Conservation (phyloP, 225 moss, liverwort and hornwort species). For the Climacium dendroides region DNA sequence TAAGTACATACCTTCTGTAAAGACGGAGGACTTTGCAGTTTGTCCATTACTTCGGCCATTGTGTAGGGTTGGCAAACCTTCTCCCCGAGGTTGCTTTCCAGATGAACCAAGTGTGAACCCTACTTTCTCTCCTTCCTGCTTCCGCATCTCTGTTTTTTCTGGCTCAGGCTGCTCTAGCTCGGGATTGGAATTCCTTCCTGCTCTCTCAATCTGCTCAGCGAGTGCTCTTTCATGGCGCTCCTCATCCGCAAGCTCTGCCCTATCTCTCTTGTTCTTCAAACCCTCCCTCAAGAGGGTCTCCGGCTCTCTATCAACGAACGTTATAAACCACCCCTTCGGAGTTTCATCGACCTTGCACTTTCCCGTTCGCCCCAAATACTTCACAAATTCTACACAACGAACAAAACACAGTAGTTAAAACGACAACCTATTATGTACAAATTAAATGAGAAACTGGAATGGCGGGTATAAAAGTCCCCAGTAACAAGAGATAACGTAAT, state of each 20-base stretch:
- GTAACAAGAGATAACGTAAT: not conserved
- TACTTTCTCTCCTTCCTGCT: slow-evolving; percentile 58
- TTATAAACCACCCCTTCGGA: slow-evolving; percentile 84
- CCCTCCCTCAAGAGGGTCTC: slow-evolving; percentile 67
- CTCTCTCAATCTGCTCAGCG: slow-evolving; percentile 83
- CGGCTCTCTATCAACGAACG: slow-evolving; percentile 68
- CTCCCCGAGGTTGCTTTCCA: slow-evolving; percentile 28
- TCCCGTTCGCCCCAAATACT: slow-evolving; percentile 65
- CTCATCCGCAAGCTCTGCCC: slow-evolving; percentile 77
- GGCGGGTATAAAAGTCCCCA: too few species aligned
- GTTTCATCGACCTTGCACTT: slow-evolving; percentile 91
- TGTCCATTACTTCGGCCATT: slow-evolving; percentile 16
- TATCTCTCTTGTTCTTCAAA: slow-evolving; percentile 60
- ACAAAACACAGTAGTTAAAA: not conserved
- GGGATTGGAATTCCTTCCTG: slow-evolving; percentile 18
- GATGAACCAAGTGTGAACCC: slow-evolving; percentile 53
- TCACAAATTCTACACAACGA: slow-evolving; percentile 46
- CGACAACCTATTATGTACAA: not conserved
- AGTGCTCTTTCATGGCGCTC: slow-evolving; percentile 78
- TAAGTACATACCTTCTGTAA: slow-evolving; percentile 12
- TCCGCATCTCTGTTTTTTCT: slow-evolving; percentile 38
- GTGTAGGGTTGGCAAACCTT: slow-evolving; percentile 20
- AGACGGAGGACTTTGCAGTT: slow-evolving; percentile 26
- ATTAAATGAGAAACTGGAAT: not conserved
- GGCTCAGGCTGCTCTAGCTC: slow-evolving; percentile 32